Percentiles rank a stretch among this genome's conserved stretches.
Conservation (phyloP, 805 yeast genomes). For the Barnettozyma californica region DNA sequence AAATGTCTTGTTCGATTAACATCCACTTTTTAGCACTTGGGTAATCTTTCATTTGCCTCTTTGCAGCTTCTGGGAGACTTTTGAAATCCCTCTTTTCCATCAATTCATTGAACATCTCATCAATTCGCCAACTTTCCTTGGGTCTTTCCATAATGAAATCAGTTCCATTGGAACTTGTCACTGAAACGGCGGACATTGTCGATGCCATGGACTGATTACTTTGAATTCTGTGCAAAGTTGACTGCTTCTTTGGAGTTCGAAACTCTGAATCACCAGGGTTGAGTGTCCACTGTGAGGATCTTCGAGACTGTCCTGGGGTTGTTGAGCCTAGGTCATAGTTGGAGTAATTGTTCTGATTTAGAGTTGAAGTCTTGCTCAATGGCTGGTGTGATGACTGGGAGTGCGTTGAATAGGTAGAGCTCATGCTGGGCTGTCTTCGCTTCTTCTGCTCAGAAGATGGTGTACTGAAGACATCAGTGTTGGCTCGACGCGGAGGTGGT, state of each 20-base stretch:
- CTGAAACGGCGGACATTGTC: slow-evolving; percentile 7
- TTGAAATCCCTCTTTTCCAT: slow-evolving; percentile 81
- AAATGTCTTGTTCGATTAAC: slow-evolving; percentile 80
- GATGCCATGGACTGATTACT: slow-evolving; percentile 17
- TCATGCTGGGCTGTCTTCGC: slow-evolving; percentile 23
- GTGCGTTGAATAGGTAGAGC: slow-evolving; percentile 21
- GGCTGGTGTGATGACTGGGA: slow-evolving; percentile 24
- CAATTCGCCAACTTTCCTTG: slow-evolving; percentile 56
- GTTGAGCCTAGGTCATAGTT: slow-evolving; percentile 20
- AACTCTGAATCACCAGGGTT: slow-evolving; percentile 12
- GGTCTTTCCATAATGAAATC: slow-evolving; percentile 56
- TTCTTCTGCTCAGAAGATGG: slow-evolving; percentile 6
- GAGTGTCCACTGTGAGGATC: slow-evolving; percentile 22
- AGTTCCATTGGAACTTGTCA: slow-evolving; percentile 1
- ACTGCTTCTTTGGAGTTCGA: slow-evolving; percentile 18
- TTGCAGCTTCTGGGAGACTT: slow-evolving; percentile 63
- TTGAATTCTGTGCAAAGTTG: slow-evolving; percentile 21
- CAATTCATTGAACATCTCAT: slow-evolving; percentile 67
- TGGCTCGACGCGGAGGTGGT: slow-evolving; percentile 3
- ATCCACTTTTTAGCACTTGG: slow-evolving; percentile 83
- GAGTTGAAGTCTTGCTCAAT: slow-evolving; percentile 22
- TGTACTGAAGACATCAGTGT: not conserved
- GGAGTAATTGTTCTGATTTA: slow-evolving; percentile 19
- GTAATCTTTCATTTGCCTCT: slow-evolving; percentile 69
- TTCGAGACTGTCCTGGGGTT: slow-evolving; percentile 24